Percentiles rank a stretch among this genome's conserved stretches.
These are phyloP conservation scores for Ganoderma multipileum DNA, from an alignment of 1,284 basidiomycete species.

Conservation along the genomic window DNA sequence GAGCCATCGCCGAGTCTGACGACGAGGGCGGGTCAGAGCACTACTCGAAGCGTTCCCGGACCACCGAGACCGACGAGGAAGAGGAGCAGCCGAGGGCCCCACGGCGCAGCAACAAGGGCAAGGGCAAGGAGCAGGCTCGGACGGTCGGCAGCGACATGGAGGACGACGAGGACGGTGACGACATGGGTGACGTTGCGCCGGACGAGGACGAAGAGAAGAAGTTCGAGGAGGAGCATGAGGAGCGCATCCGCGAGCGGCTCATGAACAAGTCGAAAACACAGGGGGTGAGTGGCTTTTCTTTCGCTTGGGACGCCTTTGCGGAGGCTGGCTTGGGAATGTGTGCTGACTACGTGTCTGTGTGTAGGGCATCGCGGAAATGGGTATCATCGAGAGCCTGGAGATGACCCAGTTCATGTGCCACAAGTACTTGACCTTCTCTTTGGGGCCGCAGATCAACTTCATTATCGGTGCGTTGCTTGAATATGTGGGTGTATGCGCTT, in stretches of 20 bases:
- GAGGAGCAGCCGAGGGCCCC: conserved; percentile 34
- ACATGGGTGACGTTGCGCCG: conserved; percentile 41
- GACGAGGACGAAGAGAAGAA: conserved; percentile 59
- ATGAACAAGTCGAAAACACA: conserved; percentile 58
- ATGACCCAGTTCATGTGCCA: conserved; percentile 99
- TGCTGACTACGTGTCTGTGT: background rate
- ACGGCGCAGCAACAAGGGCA: conserved; percentile 38
- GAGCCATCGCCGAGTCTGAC: conserved; percentile 43
- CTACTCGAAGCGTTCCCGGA: conserved; percentile 51
- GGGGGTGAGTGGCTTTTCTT: conserved; percentile 53
- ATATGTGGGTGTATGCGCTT: background rate
- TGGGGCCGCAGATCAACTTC: conserved; percentile 95
- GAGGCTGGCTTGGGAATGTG: background rate
- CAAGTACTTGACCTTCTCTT: conserved; percentile 79
- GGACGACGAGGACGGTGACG: conserved; percentile 43
- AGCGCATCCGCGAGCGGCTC: conserved; percentile 59
- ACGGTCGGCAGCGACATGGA: conserved; percentile 41
- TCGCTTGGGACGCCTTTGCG: background rate
- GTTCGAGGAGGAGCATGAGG: conserved; percentile 67
- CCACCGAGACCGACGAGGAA: conserved; percentile 46
- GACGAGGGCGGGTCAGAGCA: conserved; percentile 39
- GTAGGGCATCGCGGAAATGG: conserved; percentile 81
- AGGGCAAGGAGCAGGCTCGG: conserved; percentile 43
- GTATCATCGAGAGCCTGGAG: conserved; percentile 87
- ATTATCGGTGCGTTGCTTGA: conserved; percentile 78